Percentiles rank a stretch among this genome's conserved stretches.
Evolutionary conservation across 331 rosid genomes (phyloP).

Genomic region (Malus hybrid): DNA sequence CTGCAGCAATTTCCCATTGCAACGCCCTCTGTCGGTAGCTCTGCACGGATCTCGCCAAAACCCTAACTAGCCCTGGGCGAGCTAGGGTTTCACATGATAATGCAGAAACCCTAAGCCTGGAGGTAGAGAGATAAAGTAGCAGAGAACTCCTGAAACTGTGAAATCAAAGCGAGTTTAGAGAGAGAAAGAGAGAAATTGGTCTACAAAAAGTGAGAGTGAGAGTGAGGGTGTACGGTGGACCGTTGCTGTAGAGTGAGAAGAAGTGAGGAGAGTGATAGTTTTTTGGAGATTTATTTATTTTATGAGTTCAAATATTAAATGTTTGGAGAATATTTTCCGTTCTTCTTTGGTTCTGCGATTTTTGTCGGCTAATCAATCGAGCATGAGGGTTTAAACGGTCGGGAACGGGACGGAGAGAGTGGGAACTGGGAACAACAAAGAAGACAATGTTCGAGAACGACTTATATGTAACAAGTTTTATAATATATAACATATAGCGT

Average conservation of each 20-base stretch:
- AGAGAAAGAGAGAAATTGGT: slow-evolving; percentile 10
- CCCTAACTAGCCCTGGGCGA: slow-evolving; percentile 14
- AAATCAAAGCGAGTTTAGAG: slow-evolving; percentile 11
- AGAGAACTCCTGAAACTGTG: neutral
- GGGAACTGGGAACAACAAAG: neutral
- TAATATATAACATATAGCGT: too few relatives aligned
- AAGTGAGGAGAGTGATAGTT: neutral
- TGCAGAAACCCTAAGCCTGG: slow-evolving; percentile 55
- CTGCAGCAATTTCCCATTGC: slow-evolving; percentile 98
- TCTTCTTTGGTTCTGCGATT: slow-evolving; percentile 25
- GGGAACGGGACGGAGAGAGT: slow-evolving; percentile 36
- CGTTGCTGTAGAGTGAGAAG: neutral
- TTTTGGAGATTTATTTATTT: neutral
- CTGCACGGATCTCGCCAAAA: slow-evolving; percentile 23
- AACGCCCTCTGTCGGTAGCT: neutral
- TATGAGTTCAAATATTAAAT: neutral
- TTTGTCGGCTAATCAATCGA: slow-evolving; percentile 36
- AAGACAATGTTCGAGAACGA: neutral
- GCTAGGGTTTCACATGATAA: slow-evolving; percentile 60
- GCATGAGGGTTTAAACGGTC: slow-evolving; percentile 20
- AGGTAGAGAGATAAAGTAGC: neutral
- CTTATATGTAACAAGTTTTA: neutral
- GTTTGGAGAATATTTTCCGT: neutral
- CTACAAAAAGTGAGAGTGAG: neutral
- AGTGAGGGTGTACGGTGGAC: slow-evolving; percentile 5